A percentile compares a stretch with the other conserved stretches of the same genome.
phyloP scores from a whole-genome alignment of 2,329 filamentous ascomycete genomes.

The Calonectria henricotiae region DNA sequence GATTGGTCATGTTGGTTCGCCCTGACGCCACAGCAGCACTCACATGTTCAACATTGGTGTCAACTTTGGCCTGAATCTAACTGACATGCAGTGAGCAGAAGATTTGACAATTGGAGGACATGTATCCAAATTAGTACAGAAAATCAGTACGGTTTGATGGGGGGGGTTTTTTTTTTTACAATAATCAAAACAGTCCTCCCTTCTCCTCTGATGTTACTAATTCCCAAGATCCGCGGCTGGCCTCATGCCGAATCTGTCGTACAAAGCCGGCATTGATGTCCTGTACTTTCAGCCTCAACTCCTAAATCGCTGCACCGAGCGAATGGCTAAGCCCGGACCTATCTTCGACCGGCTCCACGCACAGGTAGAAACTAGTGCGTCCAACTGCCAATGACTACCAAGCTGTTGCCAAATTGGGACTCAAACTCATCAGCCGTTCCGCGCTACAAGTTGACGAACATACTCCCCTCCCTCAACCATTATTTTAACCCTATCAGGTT shows the following conservation, averaged over 20 bases:
- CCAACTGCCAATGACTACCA: constrained; percentile 16
- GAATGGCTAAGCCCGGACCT: background rate
- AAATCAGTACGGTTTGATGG: background rate
- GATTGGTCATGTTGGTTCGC: constrained; percentile 8
- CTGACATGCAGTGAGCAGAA: background rate
- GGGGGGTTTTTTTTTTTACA: no score
- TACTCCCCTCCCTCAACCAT: background rate
- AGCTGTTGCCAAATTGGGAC: constrained; percentile 20
- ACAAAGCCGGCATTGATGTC: constrained; percentile 1
- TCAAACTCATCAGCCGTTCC: constrained; percentile 11
- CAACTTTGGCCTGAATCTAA: background rate
- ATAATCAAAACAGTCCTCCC: background rate
- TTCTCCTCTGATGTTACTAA: background rate
- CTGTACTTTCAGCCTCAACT: constrained; percentile 20
- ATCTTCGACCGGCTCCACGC: constrained; percentile 14
- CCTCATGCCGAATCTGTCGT: background rate
- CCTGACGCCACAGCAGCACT: constrained; percentile 24
- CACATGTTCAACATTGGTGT: background rate
- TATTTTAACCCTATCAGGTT: background rate
- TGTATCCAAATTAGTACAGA: background rate
- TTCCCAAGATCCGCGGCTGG: background rate
- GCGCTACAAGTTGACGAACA: constrained; percentile 9
- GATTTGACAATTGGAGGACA: background rate
- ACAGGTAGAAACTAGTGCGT: background rate
- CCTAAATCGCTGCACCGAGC: constrained; percentile 15